Conservation (phyloP, 2,329 filamentous ascomycete species). For the Botrytis medusae region DNA sequence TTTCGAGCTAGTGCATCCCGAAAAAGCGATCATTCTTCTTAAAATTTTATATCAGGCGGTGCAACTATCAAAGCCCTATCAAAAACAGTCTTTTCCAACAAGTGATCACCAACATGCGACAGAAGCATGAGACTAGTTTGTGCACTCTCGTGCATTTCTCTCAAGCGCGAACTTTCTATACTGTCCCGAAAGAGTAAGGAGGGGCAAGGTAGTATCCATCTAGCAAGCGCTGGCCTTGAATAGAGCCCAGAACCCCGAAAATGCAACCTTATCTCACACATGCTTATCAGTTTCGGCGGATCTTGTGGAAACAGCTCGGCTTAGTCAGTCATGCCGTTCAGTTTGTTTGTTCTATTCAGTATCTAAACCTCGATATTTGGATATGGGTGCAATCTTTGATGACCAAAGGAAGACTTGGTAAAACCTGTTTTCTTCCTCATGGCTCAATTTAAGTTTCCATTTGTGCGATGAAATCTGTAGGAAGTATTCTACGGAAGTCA, state of each 20-base stretch:
- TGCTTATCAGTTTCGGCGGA: slow-evolving; percentile 6
- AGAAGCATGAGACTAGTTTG: slow-evolving; percentile 12
- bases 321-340: background rate
- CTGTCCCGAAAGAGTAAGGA: background rate
- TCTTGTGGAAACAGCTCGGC: background rate
- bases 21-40: slow-evolving; percentile 13
- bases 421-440: background rate
- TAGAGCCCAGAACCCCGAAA: background rate
- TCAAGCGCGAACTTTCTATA: background rate
- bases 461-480: background rate
- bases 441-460: background rate
- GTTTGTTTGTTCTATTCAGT: background rate
- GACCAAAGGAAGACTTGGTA: slow-evolving; percentile 1
- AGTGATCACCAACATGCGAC: slow-evolving; percentile 5
- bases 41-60: slow-evolving; percentile 13
- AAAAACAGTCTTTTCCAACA: background rate
- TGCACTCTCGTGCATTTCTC: background rate
- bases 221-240: slow-evolving; percentile 3
- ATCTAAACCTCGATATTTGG: background rate
- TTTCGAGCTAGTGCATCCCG: background rate
- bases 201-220: slow-evolving; percentile 2
- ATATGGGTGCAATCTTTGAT: background rate
- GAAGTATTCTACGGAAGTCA: background rate
- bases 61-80: background rate
- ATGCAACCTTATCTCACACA: background rate